Conservation (phyloP, 345 rosid genomes). For the Lagerstroemia speciosa region DNA sequence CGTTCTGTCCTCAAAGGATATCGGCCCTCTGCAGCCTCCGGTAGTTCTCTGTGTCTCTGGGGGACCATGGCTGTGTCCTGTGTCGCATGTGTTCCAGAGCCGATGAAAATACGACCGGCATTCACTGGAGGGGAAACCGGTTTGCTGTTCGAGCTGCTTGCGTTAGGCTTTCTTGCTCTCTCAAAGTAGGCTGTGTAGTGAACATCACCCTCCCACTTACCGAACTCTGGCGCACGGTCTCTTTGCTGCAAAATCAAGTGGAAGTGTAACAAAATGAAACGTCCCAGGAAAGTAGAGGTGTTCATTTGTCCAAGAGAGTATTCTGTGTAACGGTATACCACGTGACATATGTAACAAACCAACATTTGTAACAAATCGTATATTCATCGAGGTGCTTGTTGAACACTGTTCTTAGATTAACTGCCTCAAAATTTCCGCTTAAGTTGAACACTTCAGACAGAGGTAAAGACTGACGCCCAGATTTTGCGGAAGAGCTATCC, state of each 20-base stretch:
- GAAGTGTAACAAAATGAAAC: neutral
- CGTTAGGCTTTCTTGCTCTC: conserved; percentile 12
- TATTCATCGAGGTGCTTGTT: too few species aligned
- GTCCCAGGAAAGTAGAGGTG: too few species aligned
- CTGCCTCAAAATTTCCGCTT: too few species aligned
- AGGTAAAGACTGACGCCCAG: too few species aligned
- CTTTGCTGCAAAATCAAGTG: conserved; percentile 13
- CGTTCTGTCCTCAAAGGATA: neutral
- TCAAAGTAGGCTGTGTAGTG: conserved; percentile 28
- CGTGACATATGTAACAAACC: too few species aligned
- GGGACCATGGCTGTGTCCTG: neutral
- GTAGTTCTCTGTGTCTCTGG: neutral
- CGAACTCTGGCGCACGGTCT: conserved; percentile 21
- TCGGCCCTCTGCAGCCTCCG: neutral
- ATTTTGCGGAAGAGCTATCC: too few species aligned
- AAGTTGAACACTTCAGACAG: too few species aligned
- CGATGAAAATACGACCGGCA: neutral
- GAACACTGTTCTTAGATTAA: too few species aligned
- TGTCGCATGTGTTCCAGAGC: neutral
- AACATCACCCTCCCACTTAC: conserved; percentile 26
- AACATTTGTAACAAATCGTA: too few species aligned
- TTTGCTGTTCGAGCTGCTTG: neutral
- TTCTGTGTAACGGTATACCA: too few species aligned
- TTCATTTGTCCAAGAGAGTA: too few species aligned
- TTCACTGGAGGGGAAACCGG: neutral